Evolutionary conservation across 176 grass and related monocot species (phyloP), one percentile per base, ranked within the genome.

Genomic region (Rhynchospora pubera): DNA sequence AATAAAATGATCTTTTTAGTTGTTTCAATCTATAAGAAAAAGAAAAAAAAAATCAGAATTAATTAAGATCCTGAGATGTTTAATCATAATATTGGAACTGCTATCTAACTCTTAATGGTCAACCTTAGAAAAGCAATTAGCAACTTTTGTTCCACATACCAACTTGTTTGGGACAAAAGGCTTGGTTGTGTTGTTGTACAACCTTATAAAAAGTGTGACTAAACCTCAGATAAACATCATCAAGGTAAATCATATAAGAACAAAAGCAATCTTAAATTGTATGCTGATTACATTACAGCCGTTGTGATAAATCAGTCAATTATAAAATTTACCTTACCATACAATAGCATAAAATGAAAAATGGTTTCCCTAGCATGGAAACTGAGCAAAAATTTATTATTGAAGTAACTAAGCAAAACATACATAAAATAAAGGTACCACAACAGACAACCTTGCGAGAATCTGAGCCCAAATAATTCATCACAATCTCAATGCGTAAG

Each of bases 1-100:
- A 98, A 98, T 79, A 92, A 98, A 87, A 98, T 94, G 83, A 98
- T 98, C 84, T 98, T 98, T 67, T 89, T 92, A 65, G 90, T 98
- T 44, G 96, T 94, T 57, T 97, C 95, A 62, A 93, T 91, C 95
- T 97, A 80, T 62, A 89, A 80, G 30, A 80, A 56, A 88, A 81
- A 69, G 74, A 90, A 89, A 62, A 81, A n/a, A n/a, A 56, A 24
- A 84, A 48, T 79, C 66, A 34, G 0, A 62, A 9, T 63, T 83
- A 81, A 77, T 73, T 71, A 85, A 59, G 45, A 26, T 57, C 28
- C 12, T 58, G 8, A 7, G 21, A 81, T 69, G 58, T 78, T 19
- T 24, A 74, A 74, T 23, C 58, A 61, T 69, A n/a, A 51, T 51
- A 51, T 7, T 19, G 19, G 19, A 51, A 74, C 44, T 9, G 69